Evolutionary conservation across 768 basidiomycete species (phyloP), one percentile per base, ranked within the genome.

Genomic region (Mycena vulgaris): DNA sequence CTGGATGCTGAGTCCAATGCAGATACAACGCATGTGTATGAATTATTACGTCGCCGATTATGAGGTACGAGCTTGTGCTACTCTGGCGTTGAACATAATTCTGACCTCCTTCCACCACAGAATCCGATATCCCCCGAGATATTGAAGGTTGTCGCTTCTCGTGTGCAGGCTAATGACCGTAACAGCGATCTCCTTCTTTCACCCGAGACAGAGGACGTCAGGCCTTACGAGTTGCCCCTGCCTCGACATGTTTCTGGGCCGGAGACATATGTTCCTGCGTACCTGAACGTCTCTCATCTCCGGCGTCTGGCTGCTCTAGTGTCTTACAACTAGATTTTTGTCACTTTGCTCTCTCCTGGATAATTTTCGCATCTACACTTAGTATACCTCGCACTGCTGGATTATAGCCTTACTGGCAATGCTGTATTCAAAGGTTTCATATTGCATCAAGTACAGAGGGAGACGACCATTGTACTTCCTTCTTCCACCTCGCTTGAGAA

Each of bases 31-130:
- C 79, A 96, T 99, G 91, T 98, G 98, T 81, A 95, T 94, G 66
- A 97, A 97, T 80, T 98, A 99, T 83, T 98, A 98, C 78, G 97
- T 97, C 70, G 98, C 97, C 52, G 98, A 99, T 83, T 99, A 99
- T 80, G 98, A 99, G 90, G 96, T 95, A 75, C 47, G 86, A 35
- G 11, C 25, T 58, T 3, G 23, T 21, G 5, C 2, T n/a, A 72
- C 30, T 61, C 2, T 39, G 51, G 3, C 42, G 17, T 42, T 11
- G 63, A 13, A 63, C 25, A 21, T 57, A 14, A 35, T 23, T 17
- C 49, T 62, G 23, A 35, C 33, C 58, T 39, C 11, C 55, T 40
- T 40, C 57, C 52, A 49, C 49, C 48, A 58, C 73, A 97, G 95
- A 96, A 95, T 74, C 98, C 97, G 11, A 98, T 99, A 76, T 96